Evolutionary conservation across 2,329 filamentous ascomycete genomes (phyloP).

Genomic region (Acephala macrosclerotiorum): DNA sequence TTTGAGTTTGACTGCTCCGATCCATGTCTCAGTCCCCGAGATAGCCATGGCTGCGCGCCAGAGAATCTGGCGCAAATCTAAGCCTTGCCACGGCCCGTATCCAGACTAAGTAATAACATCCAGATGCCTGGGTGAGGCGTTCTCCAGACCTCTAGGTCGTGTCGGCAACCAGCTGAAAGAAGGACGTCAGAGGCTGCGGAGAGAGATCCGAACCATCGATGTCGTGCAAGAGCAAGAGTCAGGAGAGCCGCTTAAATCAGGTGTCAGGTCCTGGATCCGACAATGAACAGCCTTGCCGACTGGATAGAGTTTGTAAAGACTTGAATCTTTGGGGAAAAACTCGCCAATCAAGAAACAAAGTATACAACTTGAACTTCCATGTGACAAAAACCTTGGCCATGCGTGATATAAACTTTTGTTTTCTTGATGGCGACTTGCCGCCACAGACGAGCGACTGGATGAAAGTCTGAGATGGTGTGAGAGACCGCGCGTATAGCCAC

Average conservation of each 20-base stretch:
- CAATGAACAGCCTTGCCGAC: background rate
- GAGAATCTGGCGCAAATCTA: slow-evolving; percentile 3
- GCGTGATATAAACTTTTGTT: slow-evolving; percentile 11
- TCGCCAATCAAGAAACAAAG: background rate
- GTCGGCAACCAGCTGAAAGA: slow-evolving; percentile 15
- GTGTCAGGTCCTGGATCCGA: too few species aligned
- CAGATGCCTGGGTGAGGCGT: slow-evolving; percentile 14
- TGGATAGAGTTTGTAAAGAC: background rate
- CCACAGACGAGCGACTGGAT: slow-evolving; percentile 11
- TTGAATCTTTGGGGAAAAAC: background rate
- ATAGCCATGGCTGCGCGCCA: background rate
- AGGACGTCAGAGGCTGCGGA: slow-evolving; percentile 4
- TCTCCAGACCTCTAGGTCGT: background rate
- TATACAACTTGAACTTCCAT: background rate
- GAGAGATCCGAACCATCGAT: background rate
- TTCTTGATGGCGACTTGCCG: slow-evolving; percentile 7
- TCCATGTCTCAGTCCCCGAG: slow-evolving; percentile 16
- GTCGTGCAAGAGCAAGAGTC: slow-evolving; percentile 6
- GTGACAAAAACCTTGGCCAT: background rate
- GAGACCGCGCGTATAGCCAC: slow-evolving; percentile 7
- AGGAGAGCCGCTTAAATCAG: background rate
- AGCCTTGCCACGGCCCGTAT: slow-evolving; percentile 15
- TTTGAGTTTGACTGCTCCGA: slow-evolving; percentile 18
- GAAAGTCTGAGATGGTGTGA: background rate
- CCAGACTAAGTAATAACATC: slow-evolving; percentile 20